These are phyloP conservation scores for Leccinellum rugosiceps DNA, from an alignment of 768 basidiomycete species.

Conservation along the genomic window DNA sequence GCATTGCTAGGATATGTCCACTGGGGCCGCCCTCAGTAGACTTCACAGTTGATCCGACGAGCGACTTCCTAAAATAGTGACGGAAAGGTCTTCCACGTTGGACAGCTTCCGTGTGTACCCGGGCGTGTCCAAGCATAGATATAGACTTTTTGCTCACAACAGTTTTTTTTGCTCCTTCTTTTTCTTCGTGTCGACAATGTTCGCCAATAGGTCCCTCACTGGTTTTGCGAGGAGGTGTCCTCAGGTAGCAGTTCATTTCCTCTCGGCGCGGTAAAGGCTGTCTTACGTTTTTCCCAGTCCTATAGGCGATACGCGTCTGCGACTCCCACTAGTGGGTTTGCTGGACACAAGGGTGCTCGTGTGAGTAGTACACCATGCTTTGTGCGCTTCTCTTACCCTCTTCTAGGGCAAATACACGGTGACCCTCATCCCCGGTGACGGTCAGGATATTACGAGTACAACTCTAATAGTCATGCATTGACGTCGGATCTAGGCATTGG, in stretches of 20 bases:
- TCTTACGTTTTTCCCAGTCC: slow-evolving; percentile 36
- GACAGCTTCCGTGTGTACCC: slow-evolving; percentile 23
- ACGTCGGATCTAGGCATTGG: slow-evolving; percentile 74
- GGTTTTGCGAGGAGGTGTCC: slow-evolving; percentile 48
- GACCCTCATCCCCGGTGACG: slow-evolving; percentile 95
- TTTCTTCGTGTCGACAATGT: slow-evolving; percentile 43
- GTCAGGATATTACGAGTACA: slow-evolving; percentile 39
- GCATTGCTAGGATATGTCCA: background rate
- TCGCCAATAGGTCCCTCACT: slow-evolving; percentile 55
- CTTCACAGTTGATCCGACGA: background rate
- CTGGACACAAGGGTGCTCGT: slow-evolving; percentile 83
- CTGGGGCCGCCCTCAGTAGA: too few relatives aligned
- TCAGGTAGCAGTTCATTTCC: slow-evolving; percentile 40
- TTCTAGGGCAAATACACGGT: slow-evolving; percentile 92
- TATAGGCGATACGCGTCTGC: slow-evolving; percentile 63
- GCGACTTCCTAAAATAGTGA: slow-evolving; percentile 8
- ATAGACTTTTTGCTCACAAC: slow-evolving; percentile 14
- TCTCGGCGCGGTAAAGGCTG: background rate
- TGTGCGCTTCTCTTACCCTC: slow-evolving; percentile 2
- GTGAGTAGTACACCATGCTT: slow-evolving; percentile 45
- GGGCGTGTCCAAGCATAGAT: background rate
- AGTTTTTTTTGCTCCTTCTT: slow-evolving; percentile 14
- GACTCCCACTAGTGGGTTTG: slow-evolving; percentile 84
- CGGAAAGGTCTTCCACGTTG: slow-evolving; percentile 16
- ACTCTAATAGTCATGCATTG: slow-evolving; percentile 7